phyloP scores from a whole-genome alignment of 2,329 filamentous ascomycete species.

The Harringtonia lauricola region DNA sequence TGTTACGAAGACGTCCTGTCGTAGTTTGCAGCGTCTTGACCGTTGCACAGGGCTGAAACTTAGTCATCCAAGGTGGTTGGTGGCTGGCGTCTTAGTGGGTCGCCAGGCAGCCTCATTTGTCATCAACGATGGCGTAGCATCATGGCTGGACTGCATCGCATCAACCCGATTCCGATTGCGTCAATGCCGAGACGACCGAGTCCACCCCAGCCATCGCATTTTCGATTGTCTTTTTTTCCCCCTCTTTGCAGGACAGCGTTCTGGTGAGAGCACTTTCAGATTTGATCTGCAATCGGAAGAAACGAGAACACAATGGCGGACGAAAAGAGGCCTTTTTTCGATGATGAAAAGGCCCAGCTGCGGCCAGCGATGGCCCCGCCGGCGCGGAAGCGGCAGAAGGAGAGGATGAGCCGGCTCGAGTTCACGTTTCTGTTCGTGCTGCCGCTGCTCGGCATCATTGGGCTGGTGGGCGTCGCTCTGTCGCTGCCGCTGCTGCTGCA shows the following conservation, averaged over 20 bases:
- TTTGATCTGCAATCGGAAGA: too few species aligned
- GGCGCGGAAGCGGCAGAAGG: background rate
- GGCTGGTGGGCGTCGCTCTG: slow-evolving; percentile 1
- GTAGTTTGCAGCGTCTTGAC: too few species aligned
- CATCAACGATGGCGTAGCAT: background rate
- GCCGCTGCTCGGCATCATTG: slow-evolving; percentile 2
- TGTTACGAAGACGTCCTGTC: too few species aligned
- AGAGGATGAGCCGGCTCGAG: background rate
- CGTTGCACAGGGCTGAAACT: too few species aligned
- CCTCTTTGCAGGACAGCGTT: too few species aligned
- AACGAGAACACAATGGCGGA: too few species aligned
- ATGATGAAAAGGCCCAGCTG: too few species aligned
- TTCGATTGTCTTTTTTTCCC: too few species aligned
- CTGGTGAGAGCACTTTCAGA: too few species aligned
- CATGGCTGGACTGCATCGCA: background rate
- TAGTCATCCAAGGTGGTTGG: too few species aligned
- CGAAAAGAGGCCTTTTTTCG: too few species aligned
- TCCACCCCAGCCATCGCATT: background rate
- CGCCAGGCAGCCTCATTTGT: background rate
- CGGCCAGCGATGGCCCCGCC: background rate
- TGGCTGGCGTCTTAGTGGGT: too few species aligned
- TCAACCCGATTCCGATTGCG: background rate
- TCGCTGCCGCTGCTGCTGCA: slow-evolving; percentile 2
- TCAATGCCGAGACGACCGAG: background rate
- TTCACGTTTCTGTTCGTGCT: background rate